Conservation (phyloP, 805 yeast species). For the Debaryomyces hansenii region DNA sequence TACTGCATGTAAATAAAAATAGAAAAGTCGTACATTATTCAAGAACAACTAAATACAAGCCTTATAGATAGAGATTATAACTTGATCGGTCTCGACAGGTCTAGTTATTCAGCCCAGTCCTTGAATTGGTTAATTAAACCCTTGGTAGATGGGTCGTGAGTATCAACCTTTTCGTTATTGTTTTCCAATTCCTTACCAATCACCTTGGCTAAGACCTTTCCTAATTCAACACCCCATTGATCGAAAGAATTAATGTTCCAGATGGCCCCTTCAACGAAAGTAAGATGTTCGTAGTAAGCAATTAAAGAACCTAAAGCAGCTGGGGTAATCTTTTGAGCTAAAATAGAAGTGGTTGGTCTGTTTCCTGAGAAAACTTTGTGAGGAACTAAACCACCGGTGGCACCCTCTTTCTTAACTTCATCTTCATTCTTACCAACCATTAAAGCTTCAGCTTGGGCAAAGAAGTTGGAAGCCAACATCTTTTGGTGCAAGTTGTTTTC, state of each 20-base stretch:
- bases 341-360: conserved; percentile 97
- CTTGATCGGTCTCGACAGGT: neutral
- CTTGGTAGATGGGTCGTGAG: conserved; percentile 90
- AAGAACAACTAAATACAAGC: too few relatives aligned
- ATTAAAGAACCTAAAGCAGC: conserved; percentile 94
- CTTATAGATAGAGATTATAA: neutral
- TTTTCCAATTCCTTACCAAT: conserved; percentile 86
- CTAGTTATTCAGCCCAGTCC: conserved; percentile 54
- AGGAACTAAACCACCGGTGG: conserved; percentile 80
- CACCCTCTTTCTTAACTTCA: conserved; percentile 86
- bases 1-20: too few relatives aligned
- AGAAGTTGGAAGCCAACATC: conserved; percentile 98
- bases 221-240: conserved; percentile 99
- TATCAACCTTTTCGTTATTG: conserved; percentile 45
- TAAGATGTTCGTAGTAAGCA: conserved; percentile 96
- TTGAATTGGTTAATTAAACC: conserved; percentile 95
- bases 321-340: conserved; percentile 95
- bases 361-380: conserved; percentile 97
- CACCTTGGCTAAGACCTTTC: conserved; percentile 95
- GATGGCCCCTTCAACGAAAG: conserved; percentile 97
- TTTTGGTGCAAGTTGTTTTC: conserved; percentile 91
- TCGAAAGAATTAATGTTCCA: conserved; percentile 99
- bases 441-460: conserved; percentile 97
- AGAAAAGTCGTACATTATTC: too few relatives aligned
- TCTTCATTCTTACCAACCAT: conserved; percentile 92